Percentiles rank a stretch among this genome's conserved stretches.
Conservation (phyloP, 106 monocot genomes). For the Allium cepa region DNA sequence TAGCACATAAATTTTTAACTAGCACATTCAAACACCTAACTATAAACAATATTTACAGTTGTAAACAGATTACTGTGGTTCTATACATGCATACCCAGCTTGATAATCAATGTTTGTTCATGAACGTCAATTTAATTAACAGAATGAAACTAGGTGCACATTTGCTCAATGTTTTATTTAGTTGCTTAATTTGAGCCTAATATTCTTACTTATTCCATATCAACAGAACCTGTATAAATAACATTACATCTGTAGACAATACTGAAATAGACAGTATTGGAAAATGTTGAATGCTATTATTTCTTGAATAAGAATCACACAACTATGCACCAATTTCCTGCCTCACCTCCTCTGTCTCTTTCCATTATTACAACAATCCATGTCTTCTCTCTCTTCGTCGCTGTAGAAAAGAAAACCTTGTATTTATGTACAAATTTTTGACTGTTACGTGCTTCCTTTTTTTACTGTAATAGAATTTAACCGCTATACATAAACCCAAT, state of each 20-base stretch:
- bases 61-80: no score
- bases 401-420: conserved; percentile 8
- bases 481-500: background rate
- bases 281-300: background rate
- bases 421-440: background rate
- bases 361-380: background rate
- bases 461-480: background rate
- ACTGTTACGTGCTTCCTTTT: background rate
- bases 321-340: background rate
- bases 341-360: conserved; percentile 1
- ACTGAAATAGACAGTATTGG: no score
- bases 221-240: no score
- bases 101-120: no score
- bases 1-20: background rate
- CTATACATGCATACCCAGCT: no score
- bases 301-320: conserved; percentile 5
- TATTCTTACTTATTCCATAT: background rate
- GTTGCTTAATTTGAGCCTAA: no score
- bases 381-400: background rate
- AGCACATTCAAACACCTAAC: background rate
- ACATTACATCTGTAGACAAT: no score
- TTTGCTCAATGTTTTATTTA: no score
- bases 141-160: no score
- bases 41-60: background rate
- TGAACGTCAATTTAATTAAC: no score